Evolutionary conservation across 148 eudicot species (phyloP).

Genomic region (Nepenthes gracilis): DNA sequence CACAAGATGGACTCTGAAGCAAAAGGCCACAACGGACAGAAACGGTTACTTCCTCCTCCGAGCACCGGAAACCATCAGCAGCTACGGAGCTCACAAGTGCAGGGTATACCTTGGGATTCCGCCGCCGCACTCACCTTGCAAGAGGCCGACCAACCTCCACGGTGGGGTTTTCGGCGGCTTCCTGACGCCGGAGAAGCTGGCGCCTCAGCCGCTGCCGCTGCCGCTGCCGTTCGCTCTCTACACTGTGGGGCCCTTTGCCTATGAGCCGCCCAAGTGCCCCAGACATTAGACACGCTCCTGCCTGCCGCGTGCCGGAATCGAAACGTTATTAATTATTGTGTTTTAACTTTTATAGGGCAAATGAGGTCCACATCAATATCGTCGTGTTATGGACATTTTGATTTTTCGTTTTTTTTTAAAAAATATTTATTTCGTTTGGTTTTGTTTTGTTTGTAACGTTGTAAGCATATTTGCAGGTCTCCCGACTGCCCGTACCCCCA

Average conservation of each 20-base stretch:
- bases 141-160: conserved; percentile 16
- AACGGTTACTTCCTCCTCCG: conserved; percentile 22
- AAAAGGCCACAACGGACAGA: conserved; percentile 17
- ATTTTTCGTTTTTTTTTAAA: too few species aligned
- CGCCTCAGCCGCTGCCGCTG: not conserved
- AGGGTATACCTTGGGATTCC: conserved; percentile 6
- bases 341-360: too few species aligned
- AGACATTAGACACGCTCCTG: not conserved
- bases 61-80: conserved; percentile 16
- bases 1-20: conserved; percentile 8
- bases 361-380: too few species aligned
- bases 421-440: too few species aligned
- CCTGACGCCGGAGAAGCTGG: conserved; percentile 6
- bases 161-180: conserved; percentile 18
- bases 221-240: conserved; percentile 4
- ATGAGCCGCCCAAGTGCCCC: conserved; percentile 19
- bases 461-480: too few species aligned
- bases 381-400: too few species aligned
- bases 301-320: too few species aligned
- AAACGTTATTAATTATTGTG: too few species aligned
- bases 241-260: conserved; percentile 32
- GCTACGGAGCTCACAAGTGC: conserved; percentile 25
- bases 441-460: too few species aligned
- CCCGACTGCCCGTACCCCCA: too few species aligned
- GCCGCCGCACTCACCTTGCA: conserved; percentile 8